Evolutionary conservation across 2,329 filamentous ascomycete species (phyloP).

Genomic region (Cladosporium halotolerans): DNA sequence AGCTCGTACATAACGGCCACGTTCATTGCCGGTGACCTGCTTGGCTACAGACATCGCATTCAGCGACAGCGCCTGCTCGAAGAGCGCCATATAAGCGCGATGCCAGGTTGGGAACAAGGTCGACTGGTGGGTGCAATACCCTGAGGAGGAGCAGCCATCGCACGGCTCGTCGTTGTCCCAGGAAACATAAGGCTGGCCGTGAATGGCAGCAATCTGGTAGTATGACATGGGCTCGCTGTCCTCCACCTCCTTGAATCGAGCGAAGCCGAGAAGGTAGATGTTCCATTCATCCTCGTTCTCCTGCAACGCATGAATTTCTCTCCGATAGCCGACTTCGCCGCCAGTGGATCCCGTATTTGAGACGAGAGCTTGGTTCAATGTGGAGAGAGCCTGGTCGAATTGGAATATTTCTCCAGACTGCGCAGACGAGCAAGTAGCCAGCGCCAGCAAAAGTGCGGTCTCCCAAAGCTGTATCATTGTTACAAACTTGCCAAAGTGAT

Average conservation of each 20-base stretch:
- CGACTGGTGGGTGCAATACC: constrained; percentile 18
- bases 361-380: too few relatives aligned
- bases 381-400: too few relatives aligned
- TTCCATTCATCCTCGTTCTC: constrained; percentile 13
- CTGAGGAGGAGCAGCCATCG: constrained; percentile 17
- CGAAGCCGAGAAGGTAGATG: constrained; percentile 13
- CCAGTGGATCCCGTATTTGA: too few relatives aligned
- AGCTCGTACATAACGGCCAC: constrained; percentile 15
- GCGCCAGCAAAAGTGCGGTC: too few relatives aligned
- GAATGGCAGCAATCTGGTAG: constrained; percentile 17
- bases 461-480: too few relatives aligned
- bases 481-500: too few relatives aligned
- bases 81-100: constrained; percentile 17
- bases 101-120: constrained; percentile 18
- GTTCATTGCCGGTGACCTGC: constrained; percentile 1
- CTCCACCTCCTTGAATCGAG: constrained; percentile 9
- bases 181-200: constrained; percentile 14
- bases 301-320: constrained; percentile 12
- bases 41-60: constrained; percentile 11
- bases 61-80: constrained; percentile 13
- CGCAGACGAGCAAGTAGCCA: too few relatives aligned
- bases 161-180: constrained; percentile 15
- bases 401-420: too few relatives aligned
- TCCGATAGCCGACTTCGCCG: constrained; percentile 9
- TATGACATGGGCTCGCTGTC: constrained; percentile 14